Base-by-base conservation (phyloP, 2,329 filamentous ascomycete genomes). In the Cladosporium sp. region DNA sequence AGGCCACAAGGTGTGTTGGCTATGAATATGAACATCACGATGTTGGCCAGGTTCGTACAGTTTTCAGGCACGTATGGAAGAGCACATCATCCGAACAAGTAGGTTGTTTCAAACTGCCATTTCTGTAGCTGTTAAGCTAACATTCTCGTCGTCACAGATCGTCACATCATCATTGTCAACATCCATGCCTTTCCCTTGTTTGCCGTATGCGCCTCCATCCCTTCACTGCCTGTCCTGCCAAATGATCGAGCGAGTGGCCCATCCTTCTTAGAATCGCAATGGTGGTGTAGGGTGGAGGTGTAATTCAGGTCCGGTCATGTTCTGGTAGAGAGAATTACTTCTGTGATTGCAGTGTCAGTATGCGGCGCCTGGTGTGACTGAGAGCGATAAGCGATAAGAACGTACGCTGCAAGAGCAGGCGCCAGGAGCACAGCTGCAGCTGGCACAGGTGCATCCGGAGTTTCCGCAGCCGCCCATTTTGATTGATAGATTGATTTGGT, bases 381-480 rank as follows among this genome's bases (percentile, higher is more conserved):
- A 44, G 38, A 12, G 15, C n/a, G 12, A 60, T 34, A 51, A 6
- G 32, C 26, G 26, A 30, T 41, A 44, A 26, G 55, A 12, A 71
- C 69, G 58, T 69, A 70, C 69, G 64, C 66, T 70, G 70, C 72
- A 75, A 58, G 69, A 68, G 74, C 74, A 76, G 55, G 68, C 62
- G 67, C 74, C 74, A 21, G 72, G 64, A 21, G 73, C 69, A 68
- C 73, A 75, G 61, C 66, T 63, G 74, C 72, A 74, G 66, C 68
- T 70, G 67, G 70, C 65, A 73, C 74, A 75, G 32, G 73, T 70
- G 74, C 74, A 75, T 57, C 68, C 69, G 54, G 73, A 65, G 71
- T 75, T 75, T 54, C 74, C 74, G 68, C 74, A 76, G 73, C 74
- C 74, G 66, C 71, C 72, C 74, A 76, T 76, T 62, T 65, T 74